Evolutionary conservation across 2,329 filamentous ascomycete species (phyloP).

Genomic region (Fusarium odoratissimum): DNA sequence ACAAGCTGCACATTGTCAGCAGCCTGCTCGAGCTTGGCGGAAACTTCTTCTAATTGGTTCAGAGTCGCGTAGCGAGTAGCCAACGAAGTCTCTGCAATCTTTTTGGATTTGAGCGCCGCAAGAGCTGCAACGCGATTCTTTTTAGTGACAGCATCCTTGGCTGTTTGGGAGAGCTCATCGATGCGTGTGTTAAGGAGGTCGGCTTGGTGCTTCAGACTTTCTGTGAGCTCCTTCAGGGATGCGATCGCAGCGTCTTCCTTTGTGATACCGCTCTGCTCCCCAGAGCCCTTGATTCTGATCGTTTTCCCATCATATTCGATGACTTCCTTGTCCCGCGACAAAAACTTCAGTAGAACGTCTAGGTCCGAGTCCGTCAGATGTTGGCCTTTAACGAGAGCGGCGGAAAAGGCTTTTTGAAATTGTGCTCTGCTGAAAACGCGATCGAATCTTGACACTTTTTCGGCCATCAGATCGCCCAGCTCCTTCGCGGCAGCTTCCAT

Average conservation of each 20-base stretch:
- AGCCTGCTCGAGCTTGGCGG: conserved; percentile 86
- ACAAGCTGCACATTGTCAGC: conserved; percentile 86
- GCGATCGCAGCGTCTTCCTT: conserved; percentile 85
- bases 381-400: conserved; percentile 60
- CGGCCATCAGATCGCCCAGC: conserved; percentile 59
- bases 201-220: conserved; percentile 79
- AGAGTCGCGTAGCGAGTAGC: conserved; percentile 78
- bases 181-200: conserved; percentile 74
- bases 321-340: conserved; percentile 73
- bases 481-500: conserved; percentile 68
- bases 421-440: conserved; percentile 74
- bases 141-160: conserved; percentile 75
- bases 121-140: conserved; percentile 83
- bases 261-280: conserved; percentile 68
- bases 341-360: conserved; percentile 75
- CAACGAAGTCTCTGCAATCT: conserved; percentile 80
- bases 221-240: conserved; percentile 81
- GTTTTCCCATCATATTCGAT: conserved; percentile 73
- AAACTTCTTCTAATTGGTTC: conserved; percentile 84
- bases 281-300: conserved; percentile 76
- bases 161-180: conserved; percentile 70
- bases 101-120: conserved; percentile 84
- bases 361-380: conserved; percentile 72
- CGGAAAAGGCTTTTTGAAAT: conserved; percentile 70
- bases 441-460: conserved; percentile 66